A percentile compares a stretch with the other conserved stretches of the same genome.
Evolutionary conservation across 805 yeast species (phyloP).

Genomic region (Lipomyces yamanashiensis): DNA sequence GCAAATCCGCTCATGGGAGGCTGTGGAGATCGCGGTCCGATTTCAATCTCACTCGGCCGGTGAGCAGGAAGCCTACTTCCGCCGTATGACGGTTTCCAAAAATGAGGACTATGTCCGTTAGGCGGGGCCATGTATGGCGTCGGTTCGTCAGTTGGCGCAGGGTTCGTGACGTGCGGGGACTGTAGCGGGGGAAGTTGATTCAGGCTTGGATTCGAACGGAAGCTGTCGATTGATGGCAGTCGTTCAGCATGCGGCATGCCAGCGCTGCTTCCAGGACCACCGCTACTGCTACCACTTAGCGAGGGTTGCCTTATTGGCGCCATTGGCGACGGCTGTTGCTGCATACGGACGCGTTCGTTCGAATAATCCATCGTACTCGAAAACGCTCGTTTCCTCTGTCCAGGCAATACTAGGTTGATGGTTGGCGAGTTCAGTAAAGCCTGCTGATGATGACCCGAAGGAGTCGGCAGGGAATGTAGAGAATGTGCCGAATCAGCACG

Average conservation of each 20-base stretch:
- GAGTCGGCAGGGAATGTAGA: slow-evolving; percentile 14
- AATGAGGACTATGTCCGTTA: slow-evolving; percentile 23
- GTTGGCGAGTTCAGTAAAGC: slow-evolving; percentile 8
- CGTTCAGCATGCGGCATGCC: slow-evolving; percentile 16
- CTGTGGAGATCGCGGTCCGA: slow-evolving; percentile 11
- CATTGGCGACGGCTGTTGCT: slow-evolving; percentile 21
- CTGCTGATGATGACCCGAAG: slow-evolving; percentile 14
- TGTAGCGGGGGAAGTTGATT: slow-evolving; percentile 26
- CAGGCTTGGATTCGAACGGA: slow-evolving; percentile 6
- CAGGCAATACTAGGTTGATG: slow-evolving; percentile 13
- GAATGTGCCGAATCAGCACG: slow-evolving; percentile 26
- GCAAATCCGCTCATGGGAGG: background rate
- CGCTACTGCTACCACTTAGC: background rate
- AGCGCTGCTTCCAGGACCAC: background rate
- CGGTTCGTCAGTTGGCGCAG: background rate
- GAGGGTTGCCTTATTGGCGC: slow-evolving; percentile 7
- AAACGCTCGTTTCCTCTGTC: slow-evolving; percentile 35
- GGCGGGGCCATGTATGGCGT: slow-evolving; percentile 31
- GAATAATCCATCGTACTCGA: slow-evolving; percentile 30
- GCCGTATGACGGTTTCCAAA: slow-evolving; percentile 31
- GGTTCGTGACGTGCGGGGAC: background rate
- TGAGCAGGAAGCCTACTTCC: slow-evolving; percentile 8
- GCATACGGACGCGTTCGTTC: slow-evolving; percentile 10
- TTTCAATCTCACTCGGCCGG: slow-evolving; percentile 1
- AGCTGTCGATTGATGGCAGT: slow-evolving; percentile 17